Percentiles rank a stretch among this genome's conserved stretches.
These are phyloP conservation scores for Draba incana DNA, from an alignment of 345 rosid genomes.

Conservation along the genomic window DNA sequence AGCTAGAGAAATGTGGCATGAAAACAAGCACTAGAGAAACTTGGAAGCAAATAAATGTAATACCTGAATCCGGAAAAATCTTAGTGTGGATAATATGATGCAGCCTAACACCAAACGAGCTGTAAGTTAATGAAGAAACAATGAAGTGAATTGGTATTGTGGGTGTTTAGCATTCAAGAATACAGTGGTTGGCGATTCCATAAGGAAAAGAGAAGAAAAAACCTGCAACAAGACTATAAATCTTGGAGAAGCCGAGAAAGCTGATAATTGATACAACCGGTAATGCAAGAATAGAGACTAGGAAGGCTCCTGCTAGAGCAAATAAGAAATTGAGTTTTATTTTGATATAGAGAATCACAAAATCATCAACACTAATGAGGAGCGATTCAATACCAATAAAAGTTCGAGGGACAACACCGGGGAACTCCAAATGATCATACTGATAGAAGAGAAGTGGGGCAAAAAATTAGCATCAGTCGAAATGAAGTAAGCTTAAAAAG, in stretches of 20 bases:
- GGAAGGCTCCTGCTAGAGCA: slow-evolving; percentile 63
- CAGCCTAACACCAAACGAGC: slow-evolving; percentile 87
- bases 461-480: no score
- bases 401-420: slow-evolving; percentile 98
- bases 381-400: slow-evolving; percentile 58
- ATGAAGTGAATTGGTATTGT: slow-evolving; percentile 18
- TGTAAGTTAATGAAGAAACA: slow-evolving; percentile 41
- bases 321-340: no score
- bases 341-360: no score
- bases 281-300: slow-evolving; percentile 69
- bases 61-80: slow-evolving; percentile 92
- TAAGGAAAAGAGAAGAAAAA: slow-evolving; percentile 17
- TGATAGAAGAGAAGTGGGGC: no score
- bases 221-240: slow-evolving; percentile 78
- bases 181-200: not conserved
- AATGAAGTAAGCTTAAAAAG: not conserved
- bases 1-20: slow-evolving; percentile 36
- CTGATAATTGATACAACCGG: slow-evolving; percentile 55
- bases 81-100: slow-evolving; percentile 64
- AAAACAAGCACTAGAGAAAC: slow-evolving; percentile 7
- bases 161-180: no score
- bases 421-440: slow-evolving; percentile 98
- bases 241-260: slow-evolving; percentile 71
- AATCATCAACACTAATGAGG: not conserved
- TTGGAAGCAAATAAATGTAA: slow-evolving; percentile 18